Percentiles rank a stretch among this genome's conserved stretches.
Conservation (phyloP, 306 rosid genomes). For the Purshia tridentata region DNA sequence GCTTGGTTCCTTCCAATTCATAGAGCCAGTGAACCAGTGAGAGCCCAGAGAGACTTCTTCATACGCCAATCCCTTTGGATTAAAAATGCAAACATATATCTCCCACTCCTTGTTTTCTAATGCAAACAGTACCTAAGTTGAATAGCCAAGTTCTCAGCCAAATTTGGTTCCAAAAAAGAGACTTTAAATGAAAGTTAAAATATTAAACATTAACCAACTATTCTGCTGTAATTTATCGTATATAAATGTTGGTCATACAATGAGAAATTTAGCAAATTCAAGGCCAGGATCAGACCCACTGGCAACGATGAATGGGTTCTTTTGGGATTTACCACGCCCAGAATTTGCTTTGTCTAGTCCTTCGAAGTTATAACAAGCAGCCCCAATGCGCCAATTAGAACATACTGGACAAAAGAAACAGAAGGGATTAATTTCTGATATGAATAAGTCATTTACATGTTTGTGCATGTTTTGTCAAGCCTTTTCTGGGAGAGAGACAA, state of each 20-base stretch:
- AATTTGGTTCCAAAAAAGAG: not conserved
- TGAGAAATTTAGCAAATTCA: constrained; percentile 32
- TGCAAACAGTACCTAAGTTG: no score
- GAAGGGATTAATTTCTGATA: constrained; percentile 4
- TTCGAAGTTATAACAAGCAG: constrained; percentile 76
- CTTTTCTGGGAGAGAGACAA: constrained; percentile 14
- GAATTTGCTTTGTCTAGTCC: constrained; percentile 45
- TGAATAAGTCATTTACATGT: not conserved
- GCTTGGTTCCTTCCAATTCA: no score
- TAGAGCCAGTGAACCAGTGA: no score
- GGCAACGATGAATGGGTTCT: not conserved
- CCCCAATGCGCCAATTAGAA: constrained; percentile 72
- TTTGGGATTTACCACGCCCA: constrained; percentile 17
- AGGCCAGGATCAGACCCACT: constrained; percentile 20
- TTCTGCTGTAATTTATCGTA: constrained; percentile 24
- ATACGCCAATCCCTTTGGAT: no score
- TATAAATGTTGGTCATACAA: constrained; percentile 5
- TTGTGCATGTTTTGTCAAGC: not conserved
- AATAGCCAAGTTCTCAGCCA: not conserved
- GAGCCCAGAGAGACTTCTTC: no score
- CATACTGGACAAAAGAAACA: constrained; percentile 52
- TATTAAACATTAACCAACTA: constrained; percentile 29
- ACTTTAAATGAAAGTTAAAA: constrained; percentile 10
- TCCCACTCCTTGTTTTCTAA: no score
- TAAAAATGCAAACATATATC: no score